Percentiles rank a stretch among this genome's conserved stretches.
Conservation (phyloP, 2,329 filamentous ascomycete genomes). For the Elsinoe fawcettii region DNA sequence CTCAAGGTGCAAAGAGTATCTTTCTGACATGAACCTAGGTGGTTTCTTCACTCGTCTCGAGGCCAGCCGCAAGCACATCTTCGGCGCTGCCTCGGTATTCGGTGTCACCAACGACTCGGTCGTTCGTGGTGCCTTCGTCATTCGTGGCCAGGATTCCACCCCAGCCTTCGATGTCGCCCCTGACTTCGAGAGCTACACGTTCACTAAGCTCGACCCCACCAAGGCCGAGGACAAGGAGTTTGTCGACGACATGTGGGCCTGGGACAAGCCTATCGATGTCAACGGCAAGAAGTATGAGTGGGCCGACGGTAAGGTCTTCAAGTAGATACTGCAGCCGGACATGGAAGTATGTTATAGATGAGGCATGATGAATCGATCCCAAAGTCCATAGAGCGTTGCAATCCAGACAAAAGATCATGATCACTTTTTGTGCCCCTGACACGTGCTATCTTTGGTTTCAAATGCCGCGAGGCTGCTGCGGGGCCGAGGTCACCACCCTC, state of each 20-base stretch:
- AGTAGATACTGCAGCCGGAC: constrained; percentile 55
- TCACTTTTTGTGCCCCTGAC: neutral
- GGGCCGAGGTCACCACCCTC: constrained; percentile 7
- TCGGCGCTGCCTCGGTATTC: constrained; percentile 83
- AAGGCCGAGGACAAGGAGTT: constrained; percentile 79
- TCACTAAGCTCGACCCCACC: constrained; percentile 88
- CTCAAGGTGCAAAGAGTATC: neutral
- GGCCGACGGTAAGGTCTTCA: constrained; percentile 97
- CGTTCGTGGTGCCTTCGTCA: constrained; percentile 86
- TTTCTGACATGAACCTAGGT: constrained; percentile 36
- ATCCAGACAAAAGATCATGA: neutral
- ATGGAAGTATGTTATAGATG: neutral
- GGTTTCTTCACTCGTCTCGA: constrained; percentile 98
- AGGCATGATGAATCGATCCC: constrained; percentile 6
- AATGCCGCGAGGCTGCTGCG: neutral
- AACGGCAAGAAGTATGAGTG: constrained; percentile 83
- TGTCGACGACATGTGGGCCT: constrained; percentile 80
- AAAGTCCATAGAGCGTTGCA: constrained; percentile 10
- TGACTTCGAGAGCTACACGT: constrained; percentile 92
- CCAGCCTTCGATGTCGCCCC: constrained; percentile 95
- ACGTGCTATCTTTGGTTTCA: constrained; percentile 1
- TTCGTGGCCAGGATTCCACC: constrained; percentile 79
- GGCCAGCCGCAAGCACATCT: constrained; percentile 95
- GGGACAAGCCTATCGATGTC: constrained; percentile 75
- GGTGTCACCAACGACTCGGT: constrained; percentile 81